phyloP scores from a whole-genome alignment of 2,329 filamentous ascomycete species.

The Paecilomyces variotii region DNA sequence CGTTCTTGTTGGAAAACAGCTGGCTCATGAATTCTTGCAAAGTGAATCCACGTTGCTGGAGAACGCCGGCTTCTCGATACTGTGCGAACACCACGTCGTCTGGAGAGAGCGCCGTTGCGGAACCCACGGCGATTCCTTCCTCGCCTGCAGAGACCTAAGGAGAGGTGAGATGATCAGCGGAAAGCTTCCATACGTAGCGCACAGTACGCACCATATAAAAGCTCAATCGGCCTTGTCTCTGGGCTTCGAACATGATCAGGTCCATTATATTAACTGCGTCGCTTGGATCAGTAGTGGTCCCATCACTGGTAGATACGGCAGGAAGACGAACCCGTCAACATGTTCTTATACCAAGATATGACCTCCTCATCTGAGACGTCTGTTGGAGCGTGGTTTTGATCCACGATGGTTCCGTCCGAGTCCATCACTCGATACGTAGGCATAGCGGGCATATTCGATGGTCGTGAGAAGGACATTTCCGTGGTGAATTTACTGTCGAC shows the following conservation, averaged over 20 bases:
- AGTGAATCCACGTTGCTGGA: constrained; percentile 79
- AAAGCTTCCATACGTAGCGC: constrained; percentile 3
- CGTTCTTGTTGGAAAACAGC: constrained; percentile 78
- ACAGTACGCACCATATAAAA: constrained; percentile 77
- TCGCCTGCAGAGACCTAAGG: constrained; percentile 68
- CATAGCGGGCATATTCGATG: constrained; percentile 65
- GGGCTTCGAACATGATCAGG: constrained; percentile 94
- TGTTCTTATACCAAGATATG: constrained; percentile 54
- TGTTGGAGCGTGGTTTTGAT: constrained; percentile 58
- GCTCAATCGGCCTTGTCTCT: constrained; percentile 83
- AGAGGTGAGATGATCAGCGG: background rate
- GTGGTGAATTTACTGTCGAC: constrained; percentile 88
- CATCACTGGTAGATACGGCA: background rate
- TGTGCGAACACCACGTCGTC: constrained; percentile 89
- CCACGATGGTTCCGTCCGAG: constrained; percentile 76
- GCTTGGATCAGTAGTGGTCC: constrained; percentile 7
- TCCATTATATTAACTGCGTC: constrained; percentile 73
- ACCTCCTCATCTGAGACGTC: constrained; percentile 59
- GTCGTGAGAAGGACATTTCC: constrained; percentile 66
- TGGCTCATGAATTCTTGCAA: constrained; percentile 91
- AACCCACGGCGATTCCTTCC: constrained; percentile 88
- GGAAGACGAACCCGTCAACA: constrained; percentile 45
- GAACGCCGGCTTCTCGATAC: constrained; percentile 88
- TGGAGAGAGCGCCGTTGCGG: constrained; percentile 72
- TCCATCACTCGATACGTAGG: constrained; percentile 89